A percentile compares a stretch with the other conserved stretches of the same genome.
phyloP scores from a whole-genome alignment of 805 yeast genomes.

The Starmerella riodocensis region DNA sequence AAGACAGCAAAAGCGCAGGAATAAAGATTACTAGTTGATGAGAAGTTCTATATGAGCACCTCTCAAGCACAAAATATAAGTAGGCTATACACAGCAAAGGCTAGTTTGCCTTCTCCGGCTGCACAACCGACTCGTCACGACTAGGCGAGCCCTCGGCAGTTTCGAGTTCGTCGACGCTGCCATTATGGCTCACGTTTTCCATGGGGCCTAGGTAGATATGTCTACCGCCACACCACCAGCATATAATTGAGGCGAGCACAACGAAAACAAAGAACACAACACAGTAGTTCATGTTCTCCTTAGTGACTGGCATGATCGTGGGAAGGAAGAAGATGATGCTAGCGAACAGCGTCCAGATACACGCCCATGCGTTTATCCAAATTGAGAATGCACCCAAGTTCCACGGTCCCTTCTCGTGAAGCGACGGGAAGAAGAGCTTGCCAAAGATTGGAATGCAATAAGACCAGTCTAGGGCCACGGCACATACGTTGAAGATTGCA shows the following conservation, averaged over 20 bases:
- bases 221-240: constrained; percentile 19
- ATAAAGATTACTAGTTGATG: no score
- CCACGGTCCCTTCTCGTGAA: constrained; percentile 55
- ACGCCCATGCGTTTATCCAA: constrained; percentile 14
- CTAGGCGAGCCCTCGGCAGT: no score
- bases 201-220: constrained; percentile 15
- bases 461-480: constrained; percentile 55
- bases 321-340: constrained; percentile 22
- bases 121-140: no score
- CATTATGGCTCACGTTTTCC: no score
- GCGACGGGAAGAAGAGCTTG: constrained; percentile 42
- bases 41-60: no score
- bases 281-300: constrained; percentile 23
- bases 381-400: constrained; percentile 37
- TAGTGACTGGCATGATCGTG: constrained; percentile 19
- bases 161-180: no score
- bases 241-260: constrained; percentile 9
- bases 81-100: no score
- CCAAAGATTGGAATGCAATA: constrained; percentile 51
- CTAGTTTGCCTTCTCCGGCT: no score
- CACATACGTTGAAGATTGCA: constrained; percentile 61
- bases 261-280: constrained; percentile 20
- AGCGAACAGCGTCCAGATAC: constrained; percentile 20
- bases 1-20: no score
- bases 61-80: no score